phyloP scores from a whole-genome alignment of 768 basidiomycete genomes.

The Polyporus arcularius region DNA sequence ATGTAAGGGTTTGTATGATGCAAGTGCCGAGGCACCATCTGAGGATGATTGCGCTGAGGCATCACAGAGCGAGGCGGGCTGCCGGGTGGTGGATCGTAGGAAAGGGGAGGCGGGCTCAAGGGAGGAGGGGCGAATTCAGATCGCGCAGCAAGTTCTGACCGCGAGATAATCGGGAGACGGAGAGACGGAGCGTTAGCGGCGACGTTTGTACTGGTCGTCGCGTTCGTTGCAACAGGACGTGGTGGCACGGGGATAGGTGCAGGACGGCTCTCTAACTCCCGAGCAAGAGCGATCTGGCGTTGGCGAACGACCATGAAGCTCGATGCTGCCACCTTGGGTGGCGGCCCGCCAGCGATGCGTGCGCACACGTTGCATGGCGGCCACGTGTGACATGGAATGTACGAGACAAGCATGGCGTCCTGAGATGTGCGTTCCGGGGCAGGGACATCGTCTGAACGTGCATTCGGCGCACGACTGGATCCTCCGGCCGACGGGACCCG shows the following conservation, averaged over 20 bases:
- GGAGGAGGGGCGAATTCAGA: neutral
- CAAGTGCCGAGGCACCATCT: neutral
- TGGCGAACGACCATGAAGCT: neutral
- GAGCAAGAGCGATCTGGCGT: neutral
- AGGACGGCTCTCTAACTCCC: neutral
- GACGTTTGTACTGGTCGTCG: neutral
- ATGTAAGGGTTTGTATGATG: neutral
- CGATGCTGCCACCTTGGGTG: neutral
- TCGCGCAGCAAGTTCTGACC: neutral
- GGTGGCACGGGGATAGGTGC: neutral
- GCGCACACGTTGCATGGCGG: slow-evolving; percentile 3
- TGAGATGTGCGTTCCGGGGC: neutral
- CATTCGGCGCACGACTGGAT: neutral
- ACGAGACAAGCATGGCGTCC: neutral
- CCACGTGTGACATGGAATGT: slow-evolving; percentile 6
- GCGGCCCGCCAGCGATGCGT: neutral
- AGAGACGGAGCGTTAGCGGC: neutral
- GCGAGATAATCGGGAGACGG: neutral
- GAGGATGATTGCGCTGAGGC: neutral
- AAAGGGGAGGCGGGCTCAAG: neutral
- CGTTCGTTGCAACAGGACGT: neutral
- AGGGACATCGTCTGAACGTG: neutral
- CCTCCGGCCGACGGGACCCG: neutral
- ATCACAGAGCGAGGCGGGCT: neutral
- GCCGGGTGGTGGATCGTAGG: neutral